These are phyloP conservation scores for Dunaliella primolecta DNA, from an alignment of 139 green algal genomes.

Conservation along the genomic window DNA sequence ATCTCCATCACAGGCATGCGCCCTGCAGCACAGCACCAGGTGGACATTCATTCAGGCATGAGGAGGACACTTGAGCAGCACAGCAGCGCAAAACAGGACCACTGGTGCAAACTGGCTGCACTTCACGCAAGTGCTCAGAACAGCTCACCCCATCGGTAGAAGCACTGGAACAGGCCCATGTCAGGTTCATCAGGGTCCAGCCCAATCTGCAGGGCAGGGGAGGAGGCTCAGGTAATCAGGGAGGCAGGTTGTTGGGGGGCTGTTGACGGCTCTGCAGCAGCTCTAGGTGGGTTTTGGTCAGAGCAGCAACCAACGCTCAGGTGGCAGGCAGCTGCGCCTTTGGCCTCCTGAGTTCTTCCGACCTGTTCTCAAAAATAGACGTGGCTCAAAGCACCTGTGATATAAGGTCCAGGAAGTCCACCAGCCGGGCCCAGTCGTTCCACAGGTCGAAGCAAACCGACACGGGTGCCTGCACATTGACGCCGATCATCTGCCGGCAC, in stretches of 20 bases:
- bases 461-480: constrained; percentile 41
- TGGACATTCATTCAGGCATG: background rate
- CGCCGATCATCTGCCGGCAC: constrained; percentile 28
- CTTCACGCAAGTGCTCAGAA: too few species aligned
- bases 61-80: too few species aligned
- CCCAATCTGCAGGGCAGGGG: constrained; percentile 41
- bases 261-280: too few species aligned
- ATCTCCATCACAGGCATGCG: constrained; percentile 54
- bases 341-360: too few species aligned
- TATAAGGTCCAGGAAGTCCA: constrained; percentile 65
- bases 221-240: too few species aligned
- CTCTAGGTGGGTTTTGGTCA: too few species aligned
- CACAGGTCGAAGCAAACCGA: constrained; percentile 51
- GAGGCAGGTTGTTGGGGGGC: too few species aligned
- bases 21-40: constrained; percentile 23
- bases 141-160: constrained; percentile 57
- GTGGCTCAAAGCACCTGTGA: too few species aligned
- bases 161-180: constrained; percentile 60
- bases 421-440: constrained; percentile 53
- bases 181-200: constrained; percentile 44
- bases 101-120: background rate
- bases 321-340: too few species aligned
- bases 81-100: background rate
- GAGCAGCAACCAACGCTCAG: too few species aligned
- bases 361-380: too few species aligned